phyloP scores from a whole-genome alignment of 2,329 filamentous ascomycete species.

The Ceratocystis lukuohia region DNA sequence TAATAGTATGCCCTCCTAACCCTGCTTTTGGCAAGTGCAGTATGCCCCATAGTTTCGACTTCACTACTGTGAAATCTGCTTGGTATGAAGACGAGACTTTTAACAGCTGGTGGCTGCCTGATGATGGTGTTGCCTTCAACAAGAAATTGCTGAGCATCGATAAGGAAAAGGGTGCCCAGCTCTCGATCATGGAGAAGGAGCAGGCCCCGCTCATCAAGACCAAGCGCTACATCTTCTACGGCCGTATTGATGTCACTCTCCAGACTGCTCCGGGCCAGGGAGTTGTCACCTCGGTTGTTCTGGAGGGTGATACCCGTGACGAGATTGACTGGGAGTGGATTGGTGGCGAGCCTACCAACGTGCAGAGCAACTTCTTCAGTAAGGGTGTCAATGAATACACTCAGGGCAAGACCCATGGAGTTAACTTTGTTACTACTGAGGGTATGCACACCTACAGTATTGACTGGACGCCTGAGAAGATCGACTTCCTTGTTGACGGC shows the following conservation, averaged over 20 bases:
- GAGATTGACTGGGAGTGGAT: conserved; percentile 65
- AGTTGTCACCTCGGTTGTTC: conserved; percentile 62
- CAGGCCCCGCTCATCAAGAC: conserved; percentile 51
- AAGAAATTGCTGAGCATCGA: conserved; percentile 24
- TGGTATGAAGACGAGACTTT: conserved; percentile 21
- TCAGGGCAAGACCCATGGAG: conserved; percentile 36
- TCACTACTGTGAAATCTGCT: conserved; percentile 45
- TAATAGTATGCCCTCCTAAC: conserved; percentile 43
- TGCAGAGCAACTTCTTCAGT: conserved; percentile 73
- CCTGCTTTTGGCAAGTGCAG: conserved; percentile 41
- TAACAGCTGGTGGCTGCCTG: conserved; percentile 24
- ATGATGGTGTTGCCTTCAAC: conserved; percentile 26
- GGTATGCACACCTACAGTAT: conserved; percentile 51
- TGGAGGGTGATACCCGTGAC: conserved; percentile 64
- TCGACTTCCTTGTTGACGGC: conserved; percentile 48
- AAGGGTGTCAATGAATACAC: conserved; percentile 46
- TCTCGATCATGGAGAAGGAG: conserved; percentile 43
- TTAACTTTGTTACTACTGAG: conserved; percentile 29
- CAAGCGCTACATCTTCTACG: conserved; percentile 77
- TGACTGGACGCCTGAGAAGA: conserved; percentile 48
- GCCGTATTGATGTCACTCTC: conserved; percentile 54
- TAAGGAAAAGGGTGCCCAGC: conserved; percentile 25
- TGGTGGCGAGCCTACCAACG: conserved; percentile 51
- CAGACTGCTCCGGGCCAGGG: conserved; percentile 59
- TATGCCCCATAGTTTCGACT: conserved; percentile 43